Evolutionary conservation across 2,329 filamentous ascomycete genomes (phyloP).

Genomic region (Arthrobotrys sphaeroides): DNA sequence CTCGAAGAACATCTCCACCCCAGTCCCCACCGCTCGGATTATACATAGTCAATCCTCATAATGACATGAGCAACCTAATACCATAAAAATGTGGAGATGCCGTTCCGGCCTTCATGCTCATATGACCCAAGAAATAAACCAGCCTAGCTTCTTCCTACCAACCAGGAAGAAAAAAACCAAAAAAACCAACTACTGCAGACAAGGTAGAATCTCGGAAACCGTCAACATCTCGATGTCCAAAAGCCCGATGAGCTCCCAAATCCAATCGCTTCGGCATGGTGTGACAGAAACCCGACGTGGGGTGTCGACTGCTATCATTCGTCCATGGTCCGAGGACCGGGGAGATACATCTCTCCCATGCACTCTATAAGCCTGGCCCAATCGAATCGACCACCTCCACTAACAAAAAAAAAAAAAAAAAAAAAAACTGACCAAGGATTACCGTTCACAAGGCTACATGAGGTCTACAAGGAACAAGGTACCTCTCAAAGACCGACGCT

Average conservation of each 20-base stretch:
- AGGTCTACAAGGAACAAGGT: slow-evolving; percentile 7
- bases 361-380: too few relatives aligned
- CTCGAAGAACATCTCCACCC: not conserved
- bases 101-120: too few relatives aligned
- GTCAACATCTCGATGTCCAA: not conserved
- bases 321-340: slow-evolving; percentile 30
- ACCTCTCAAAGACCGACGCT: too few relatives aligned
- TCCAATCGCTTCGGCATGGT: slow-evolving; percentile 3
- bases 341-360: not conserved
- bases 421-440: not conserved
- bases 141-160: too few relatives aligned
- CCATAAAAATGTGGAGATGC: not conserved
- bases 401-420: not conserved
- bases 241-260: slow-evolving; percentile 10
- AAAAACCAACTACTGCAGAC: not conserved
- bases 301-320: slow-evolving; percentile 20
- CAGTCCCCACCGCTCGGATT: not conserved
- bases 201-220: not conserved
- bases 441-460: too few relatives aligned
- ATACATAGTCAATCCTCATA: too few relatives aligned
- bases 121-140: too few relatives aligned
- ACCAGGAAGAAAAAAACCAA: not conserved
- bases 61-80: too few relatives aligned
- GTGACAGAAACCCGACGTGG: slow-evolving; percentile 42
- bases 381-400: too few relatives aligned